Percentiles rank a stretch among this genome's conserved stretches.
phyloP scores from a whole-genome alignment of 2,329 filamentous ascomycete species.

The Fusarium torulosum region DNA sequence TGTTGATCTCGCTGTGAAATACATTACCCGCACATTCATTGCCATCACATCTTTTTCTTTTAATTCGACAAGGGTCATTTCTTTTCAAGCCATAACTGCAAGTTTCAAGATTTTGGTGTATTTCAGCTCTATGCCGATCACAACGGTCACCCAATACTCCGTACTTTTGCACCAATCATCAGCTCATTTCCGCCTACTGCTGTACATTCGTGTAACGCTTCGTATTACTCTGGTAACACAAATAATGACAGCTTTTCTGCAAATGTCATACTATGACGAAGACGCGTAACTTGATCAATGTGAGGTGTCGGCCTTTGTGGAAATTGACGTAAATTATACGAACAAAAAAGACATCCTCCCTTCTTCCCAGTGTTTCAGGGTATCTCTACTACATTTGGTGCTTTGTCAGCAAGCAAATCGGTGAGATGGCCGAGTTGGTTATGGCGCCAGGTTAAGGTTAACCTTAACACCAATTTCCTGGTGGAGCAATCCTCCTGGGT shows the following conservation, averaged over 20 bases:
- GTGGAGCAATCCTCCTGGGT: slow-evolving; percentile 40
- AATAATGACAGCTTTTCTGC: not conserved
- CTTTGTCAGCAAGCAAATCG: slow-evolving; percentile 32
- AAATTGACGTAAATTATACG: no score
- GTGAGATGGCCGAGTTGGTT: slow-evolving; percentile 40
- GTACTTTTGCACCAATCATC: no score
- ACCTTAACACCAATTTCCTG: slow-evolving; percentile 39
- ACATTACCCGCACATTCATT: no score
- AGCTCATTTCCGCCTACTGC: not conserved
- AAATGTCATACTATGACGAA: not conserved
- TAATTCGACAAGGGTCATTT: no score
- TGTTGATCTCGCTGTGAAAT: not conserved
- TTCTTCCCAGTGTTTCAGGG: rapidly evolving
- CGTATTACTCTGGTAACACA: no score
- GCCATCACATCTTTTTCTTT: no score
- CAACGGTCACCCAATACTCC: not conserved
- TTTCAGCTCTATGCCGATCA: not conserved
- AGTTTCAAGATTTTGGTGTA: not conserved
- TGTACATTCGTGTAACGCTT: not conserved
- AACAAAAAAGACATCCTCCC: not conserved
- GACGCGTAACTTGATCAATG: not conserved
- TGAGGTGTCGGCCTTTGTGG: no score
- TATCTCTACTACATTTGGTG: rapidly evolving
- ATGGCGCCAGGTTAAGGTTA: slow-evolving; percentile 39
- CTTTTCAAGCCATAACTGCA: not conserved